These are phyloP conservation scores for Phytophthora vignae DNA, from an alignment of 352 stramenopile species.

Conservation along the genomic window DNA sequence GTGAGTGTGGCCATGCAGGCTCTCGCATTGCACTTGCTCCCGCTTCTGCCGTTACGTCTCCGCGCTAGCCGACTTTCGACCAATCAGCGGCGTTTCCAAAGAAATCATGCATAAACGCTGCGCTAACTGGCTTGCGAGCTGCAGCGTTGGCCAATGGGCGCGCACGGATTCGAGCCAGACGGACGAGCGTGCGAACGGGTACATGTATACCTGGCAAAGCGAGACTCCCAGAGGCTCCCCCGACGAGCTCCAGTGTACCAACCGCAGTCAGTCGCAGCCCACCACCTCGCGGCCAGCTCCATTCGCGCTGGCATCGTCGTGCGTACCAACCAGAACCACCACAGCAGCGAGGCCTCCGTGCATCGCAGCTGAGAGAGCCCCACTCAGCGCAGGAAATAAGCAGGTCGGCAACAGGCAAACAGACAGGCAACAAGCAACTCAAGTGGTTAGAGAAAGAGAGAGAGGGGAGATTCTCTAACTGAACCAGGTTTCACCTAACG, in stretches of 20 bases:
- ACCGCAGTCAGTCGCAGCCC: slow-evolving; percentile 21
- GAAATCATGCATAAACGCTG: neutral
- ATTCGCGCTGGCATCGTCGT: slow-evolving; percentile 16
- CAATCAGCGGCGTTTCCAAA: neutral
- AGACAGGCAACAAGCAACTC: neutral
- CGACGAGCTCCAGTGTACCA: slow-evolving; percentile 24
- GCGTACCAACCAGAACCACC: slow-evolving; percentile 16
- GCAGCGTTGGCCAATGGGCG: slow-evolving; percentile 12
- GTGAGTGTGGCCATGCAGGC: neutral
- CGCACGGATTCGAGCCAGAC: slow-evolving; percentile 26
- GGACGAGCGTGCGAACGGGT: slow-evolving; percentile 17
- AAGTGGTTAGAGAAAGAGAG: neutral
- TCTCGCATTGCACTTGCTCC: too few species aligned
- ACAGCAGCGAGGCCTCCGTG: neutral
- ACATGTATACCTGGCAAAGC: slow-evolving; percentile 21
- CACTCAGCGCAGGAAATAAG: neutral
- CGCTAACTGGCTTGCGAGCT: neutral
- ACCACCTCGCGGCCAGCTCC: slow-evolving; percentile 14
- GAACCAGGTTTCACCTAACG: neutral
- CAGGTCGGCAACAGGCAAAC: neutral
- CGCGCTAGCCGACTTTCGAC: neutral
- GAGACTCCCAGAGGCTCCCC: slow-evolving; percentile 2
- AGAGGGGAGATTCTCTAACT: neutral
- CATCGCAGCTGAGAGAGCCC: neutral
- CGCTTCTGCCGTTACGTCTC: neutral